Base-by-base conservation (phyloP, 345 rosid genomes). In the Physaria fendleri region DNA sequence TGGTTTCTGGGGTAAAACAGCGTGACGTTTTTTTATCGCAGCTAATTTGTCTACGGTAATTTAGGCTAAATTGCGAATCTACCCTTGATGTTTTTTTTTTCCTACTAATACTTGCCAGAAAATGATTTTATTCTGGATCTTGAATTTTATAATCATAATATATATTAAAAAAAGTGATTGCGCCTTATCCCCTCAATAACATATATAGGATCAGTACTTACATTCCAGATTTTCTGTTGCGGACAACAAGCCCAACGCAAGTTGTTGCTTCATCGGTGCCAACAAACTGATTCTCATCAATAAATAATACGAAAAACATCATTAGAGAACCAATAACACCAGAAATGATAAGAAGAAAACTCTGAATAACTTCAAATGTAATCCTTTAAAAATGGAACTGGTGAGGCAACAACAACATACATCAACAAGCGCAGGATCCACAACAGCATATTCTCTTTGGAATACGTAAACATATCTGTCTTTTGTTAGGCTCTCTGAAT, bases 191-290 rank as follows among this genome's bases (percentile, higher is more conserved):
- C 12, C 14, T 20, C 6, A 5, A 22, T 5, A 5, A 0, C 14
- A 24, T 14, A 39, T 13, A 42, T 30, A 51, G 3, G n/a, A 66
- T 12, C 9, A 52, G 55, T 60, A 20, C 94, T 71, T 67, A 91
- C 98, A 82, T 81, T 71, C 90, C 85, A 71, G 57, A 81, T 55
- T 24, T 78, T 43, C 68, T 79, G 69, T 88, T 88, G 32, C 90
- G 82, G 58, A 91, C 79, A 58, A 81, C 87, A 33, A 91, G 67
- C 14, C 88, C 95, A 39, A 88, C 79, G 4, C 96, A 91, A 46
- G 95, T 88, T 32, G 98, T 91, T 47, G 95, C 92, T 76, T 91
- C 96, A 72, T 91, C 96, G 11, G 85, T 81, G 68, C 95, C 96
- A 6, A 80, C 73, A 67, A 74, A 76, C 95, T 91, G n/a, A 51